Percentiles rank a stretch among this genome's conserved stretches.
These are phyloP conservation scores for Phytophthora sp. DNA, from an alignment of 352 stramenopile species.

Conservation along the genomic window DNA sequence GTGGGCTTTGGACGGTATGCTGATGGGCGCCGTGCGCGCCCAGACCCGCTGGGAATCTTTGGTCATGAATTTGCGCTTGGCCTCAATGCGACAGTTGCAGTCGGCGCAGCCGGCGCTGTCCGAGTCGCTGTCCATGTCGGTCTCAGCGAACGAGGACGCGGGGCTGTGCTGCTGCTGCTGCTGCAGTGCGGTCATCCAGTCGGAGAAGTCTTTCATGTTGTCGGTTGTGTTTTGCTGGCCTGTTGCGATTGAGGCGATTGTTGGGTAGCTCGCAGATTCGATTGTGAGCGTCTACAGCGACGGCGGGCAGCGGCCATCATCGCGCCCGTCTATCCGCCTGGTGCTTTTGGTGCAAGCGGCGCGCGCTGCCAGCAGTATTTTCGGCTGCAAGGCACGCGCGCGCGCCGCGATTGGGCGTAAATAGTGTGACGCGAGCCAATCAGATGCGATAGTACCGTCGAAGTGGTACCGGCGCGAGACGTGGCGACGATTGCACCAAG, in stretches of 20 bases:
- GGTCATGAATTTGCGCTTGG: slow-evolving; percentile 33
- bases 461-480: slow-evolving; percentile 5
- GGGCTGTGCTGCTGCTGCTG: slow-evolving; percentile 45
- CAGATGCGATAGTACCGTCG: not conserved
- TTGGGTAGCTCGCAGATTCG: slow-evolving; percentile 17
- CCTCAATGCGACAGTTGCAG: slow-evolving; percentile 20
- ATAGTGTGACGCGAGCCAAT: slow-evolving; percentile 10
- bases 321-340: slow-evolving; percentile 9
- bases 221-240: not conserved
- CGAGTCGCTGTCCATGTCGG: slow-evolving; percentile 55
- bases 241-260: slow-evolving; percentile 1
- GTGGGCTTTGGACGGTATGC: slow-evolving; percentile 45
- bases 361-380: slow-evolving; percentile 34
- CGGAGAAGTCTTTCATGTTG: slow-evolving; percentile 51
- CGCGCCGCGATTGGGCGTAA: slow-evolving; percentile 15
- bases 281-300: slow-evolving; percentile 36
- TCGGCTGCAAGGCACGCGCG: slow-evolving; percentile 13
- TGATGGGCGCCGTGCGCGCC: slow-evolving; percentile 59
- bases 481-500: slow-evolving; percentile 3
- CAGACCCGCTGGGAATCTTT: slow-evolving; percentile 31
- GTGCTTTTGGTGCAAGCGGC: slow-evolving; percentile 13
- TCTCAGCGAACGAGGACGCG: slow-evolving; percentile 68
- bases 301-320: slow-evolving; percentile 13
- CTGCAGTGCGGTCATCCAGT: slow-evolving; percentile 57
- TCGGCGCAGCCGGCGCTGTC: slow-evolving; percentile 40